Evolutionary conservation across 192 early-diverging fungal genomes (phyloP).

Genomic region (Coemansia sp.): DNA sequence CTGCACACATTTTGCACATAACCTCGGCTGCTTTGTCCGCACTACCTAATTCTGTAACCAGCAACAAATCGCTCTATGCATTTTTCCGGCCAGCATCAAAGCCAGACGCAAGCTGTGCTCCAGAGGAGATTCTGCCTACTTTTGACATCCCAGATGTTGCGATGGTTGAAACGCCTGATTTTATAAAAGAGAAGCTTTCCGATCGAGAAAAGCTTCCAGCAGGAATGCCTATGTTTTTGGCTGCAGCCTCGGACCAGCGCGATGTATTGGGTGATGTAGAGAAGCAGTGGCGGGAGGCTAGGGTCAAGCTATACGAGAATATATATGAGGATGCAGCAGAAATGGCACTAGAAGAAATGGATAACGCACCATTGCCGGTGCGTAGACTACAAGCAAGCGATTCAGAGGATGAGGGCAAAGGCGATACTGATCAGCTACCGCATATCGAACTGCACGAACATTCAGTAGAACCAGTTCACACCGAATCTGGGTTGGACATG

Average conservation of each 20-base stretch:
- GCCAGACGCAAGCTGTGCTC: conserved; percentile 33
- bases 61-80: conserved; percentile 36
- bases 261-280: conserved; percentile 44
- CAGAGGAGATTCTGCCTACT: conserved; percentile 31
- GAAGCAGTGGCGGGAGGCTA: conserved; percentile 41
- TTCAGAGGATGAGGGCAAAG: neutral
- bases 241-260: conserved; percentile 18
- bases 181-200: conserved; percentile 21
- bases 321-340: conserved; percentile 37
- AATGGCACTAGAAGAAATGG: conserved; percentile 39
- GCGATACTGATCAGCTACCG: no score
- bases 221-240: conserved; percentile 42
- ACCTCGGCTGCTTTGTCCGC: conserved; percentile 28
- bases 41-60: conserved; percentile 20
- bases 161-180: conserved; percentile 18
- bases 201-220: conserved; percentile 19
- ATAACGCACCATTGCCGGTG: conserved; percentile 29
- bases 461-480: neutral
- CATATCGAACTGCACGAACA: no score
- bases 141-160: conserved; percentile 43
- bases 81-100: conserved; percentile 41
- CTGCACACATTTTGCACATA: conserved; percentile 32
- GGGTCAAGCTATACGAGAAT: conserved; percentile 16
- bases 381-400: conserved; percentile 12
- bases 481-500: conserved; percentile 13